Base-by-base conservation (phyloP, 1,284 basidiomycete genomes). In the Trichosporon faecale region DNA sequence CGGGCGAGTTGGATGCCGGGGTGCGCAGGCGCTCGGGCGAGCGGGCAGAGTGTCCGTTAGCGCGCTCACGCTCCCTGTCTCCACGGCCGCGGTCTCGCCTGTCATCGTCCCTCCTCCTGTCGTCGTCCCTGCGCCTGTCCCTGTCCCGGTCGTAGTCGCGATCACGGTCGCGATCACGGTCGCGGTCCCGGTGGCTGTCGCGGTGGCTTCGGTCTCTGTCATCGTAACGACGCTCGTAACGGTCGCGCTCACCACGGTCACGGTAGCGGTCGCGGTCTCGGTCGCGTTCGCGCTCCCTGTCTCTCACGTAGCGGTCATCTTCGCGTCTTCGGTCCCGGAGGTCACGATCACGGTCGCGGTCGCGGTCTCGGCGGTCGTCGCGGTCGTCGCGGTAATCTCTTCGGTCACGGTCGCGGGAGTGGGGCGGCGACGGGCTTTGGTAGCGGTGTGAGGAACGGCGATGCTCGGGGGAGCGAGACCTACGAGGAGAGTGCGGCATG, bases 41-140 rank as follows among this genome's bases (percentile, higher is more conserved):
- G 40, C 40, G 40, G 16, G 18, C 40, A 18, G 57, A 25, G 52
- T 87, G 64, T 86, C 70, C 27, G 72, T 70, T 69, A 8, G 33
- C 31, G 23, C 68, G 75, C 49, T 70, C 73, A 64, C 67, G 73
- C 55, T 66, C 60, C 6, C 67, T 66, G 33, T 69, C 25, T 18
- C 70, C 71, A 33, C 75, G 71, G 25, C 69, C 74, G 65, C 66
- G 65, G 29, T 64, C 49, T 57, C 60, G 12, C 33, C 68, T 40
- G 64, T 68, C 65, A 49, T 68, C 64, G 37, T 76, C 73, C 33
- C 73, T 74, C 14, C 74, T 68, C 25, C 76, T 71, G 31, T 70
- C 74, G 27, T 71, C 64, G 67, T 69, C 66, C 16, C 71, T 66
- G 33, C 72, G 71, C 11, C 74, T 71, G 35, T 70, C 67, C 18